These are phyloP conservation scores for Viola odorata DNA, from an alignment of 345 rosid genomes.

Conservation along the genomic window DNA sequence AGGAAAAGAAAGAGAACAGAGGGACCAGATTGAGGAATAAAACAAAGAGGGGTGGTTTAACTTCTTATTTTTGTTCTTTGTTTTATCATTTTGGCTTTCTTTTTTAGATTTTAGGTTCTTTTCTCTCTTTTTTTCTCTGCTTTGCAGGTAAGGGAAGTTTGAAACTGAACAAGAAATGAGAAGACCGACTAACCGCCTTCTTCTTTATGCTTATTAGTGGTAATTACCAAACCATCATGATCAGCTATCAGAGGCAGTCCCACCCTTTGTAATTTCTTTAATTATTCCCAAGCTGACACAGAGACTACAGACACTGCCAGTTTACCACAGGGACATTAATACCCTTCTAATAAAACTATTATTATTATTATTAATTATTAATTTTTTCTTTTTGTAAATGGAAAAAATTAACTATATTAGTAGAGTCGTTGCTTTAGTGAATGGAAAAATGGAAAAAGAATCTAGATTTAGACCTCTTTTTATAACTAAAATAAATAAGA, in stretches of 20 bases:
- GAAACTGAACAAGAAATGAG: conserved; percentile 26
- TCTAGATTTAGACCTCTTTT: no score
- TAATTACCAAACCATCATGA: conserved; percentile 18
- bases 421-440: no score
- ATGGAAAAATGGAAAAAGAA: no score
- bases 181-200: conserved; percentile 43
- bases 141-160: conserved; percentile 46
- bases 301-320: no score
- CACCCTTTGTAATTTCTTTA: no score
- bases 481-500: no score
- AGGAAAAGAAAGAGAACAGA: neutral
- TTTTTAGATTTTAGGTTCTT: neutral
- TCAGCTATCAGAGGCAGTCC: neutral
- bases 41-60: neutral
- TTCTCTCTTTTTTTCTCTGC: conserved; percentile 13
- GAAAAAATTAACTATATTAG: no score
- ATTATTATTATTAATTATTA: no score
- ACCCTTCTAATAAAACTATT: no score
- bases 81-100: conserved; percentile 2
- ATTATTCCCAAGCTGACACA: neutral
- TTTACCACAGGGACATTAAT: no score
- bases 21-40: neutral
- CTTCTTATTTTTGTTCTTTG: neutral
- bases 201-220: neutral
- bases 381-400: no score